Evolutionary conservation across 2,329 filamentous ascomycete species (phyloP).

Genomic region (Gnomoniopsis smithogilvyi): DNA sequence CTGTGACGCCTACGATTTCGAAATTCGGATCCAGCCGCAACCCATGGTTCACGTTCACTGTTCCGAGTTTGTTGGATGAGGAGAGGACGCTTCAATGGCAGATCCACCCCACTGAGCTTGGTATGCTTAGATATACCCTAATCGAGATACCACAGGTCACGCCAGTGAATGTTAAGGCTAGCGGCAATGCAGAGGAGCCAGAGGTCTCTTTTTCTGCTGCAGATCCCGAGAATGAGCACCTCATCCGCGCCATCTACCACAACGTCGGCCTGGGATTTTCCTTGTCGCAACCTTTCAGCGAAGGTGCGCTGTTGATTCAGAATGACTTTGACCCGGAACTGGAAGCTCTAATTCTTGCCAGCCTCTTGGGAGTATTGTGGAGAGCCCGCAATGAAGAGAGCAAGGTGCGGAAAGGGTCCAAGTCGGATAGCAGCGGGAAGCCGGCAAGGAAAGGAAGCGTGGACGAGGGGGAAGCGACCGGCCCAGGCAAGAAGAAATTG

Average conservation of each 20-base stretch:
- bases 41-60: conserved; percentile 18
- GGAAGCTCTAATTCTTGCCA: conserved; percentile 14
- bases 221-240: neutral
- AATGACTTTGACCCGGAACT: conserved; percentile 8
- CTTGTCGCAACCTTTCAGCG: conserved; percentile 14
- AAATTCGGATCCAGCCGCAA: conserved; percentile 14
- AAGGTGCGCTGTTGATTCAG: conserved; percentile 15
- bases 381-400: conserved; percentile 3
- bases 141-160: conserved; percentile 3
- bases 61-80: conserved; percentile 10
- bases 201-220: conserved; percentile 2
- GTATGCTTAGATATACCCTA: conserved; percentile 16
- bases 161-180: neutral
- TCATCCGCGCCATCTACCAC: conserved; percentile 16
- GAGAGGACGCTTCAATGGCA: conserved; percentile 18
- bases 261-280: conserved; percentile 17
- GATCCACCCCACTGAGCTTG: conserved; percentile 17
- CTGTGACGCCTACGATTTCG: conserved; percentile 1
- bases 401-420: conserved; percentile 11
- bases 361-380: conserved; percentile 16
- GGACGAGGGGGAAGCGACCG: neutral
- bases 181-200: neutral
- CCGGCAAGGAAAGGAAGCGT: neutral
- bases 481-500: conserved; percentile 7
- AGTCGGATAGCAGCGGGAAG: neutral